Percentiles rank a stretch among this genome's conserved stretches.
These are phyloP conservation scores for Aspergillus nomiae DNA, from an alignment of 2,329 filamentous ascomycete species.

Conservation along the genomic window DNA sequence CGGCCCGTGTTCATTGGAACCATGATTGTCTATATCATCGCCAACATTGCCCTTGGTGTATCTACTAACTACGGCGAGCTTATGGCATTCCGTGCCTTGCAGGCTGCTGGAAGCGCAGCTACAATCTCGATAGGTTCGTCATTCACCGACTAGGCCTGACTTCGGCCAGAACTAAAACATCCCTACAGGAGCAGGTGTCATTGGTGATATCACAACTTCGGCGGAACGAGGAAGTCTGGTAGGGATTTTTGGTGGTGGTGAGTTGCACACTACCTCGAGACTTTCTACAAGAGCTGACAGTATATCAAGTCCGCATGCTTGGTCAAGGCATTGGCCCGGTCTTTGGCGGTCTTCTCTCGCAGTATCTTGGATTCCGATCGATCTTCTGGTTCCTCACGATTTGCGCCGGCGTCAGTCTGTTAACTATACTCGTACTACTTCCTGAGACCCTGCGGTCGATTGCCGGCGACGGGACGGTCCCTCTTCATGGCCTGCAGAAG, in stretches of 20 bases:
- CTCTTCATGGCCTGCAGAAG: background rate
- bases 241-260: conserved; percentile 18
- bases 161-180: background rate
- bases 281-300: background rate
- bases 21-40: conserved; percentile 50
- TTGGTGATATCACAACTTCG: conserved; percentile 43
- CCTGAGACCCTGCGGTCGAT: background rate
- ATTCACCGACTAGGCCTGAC: background rate
- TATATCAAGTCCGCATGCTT: background rate
- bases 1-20: conserved; percentile 49
- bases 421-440: background rate
- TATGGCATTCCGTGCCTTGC: conserved; percentile 9
- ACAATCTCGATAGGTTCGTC: conserved; percentile 25
- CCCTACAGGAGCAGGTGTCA: conserved; percentile 32
- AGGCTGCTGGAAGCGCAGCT: conserved; percentile 10
- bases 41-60: conserved; percentile 49
- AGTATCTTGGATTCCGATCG: background rate
- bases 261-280: background rate
- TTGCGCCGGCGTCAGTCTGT: background rate
- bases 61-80: conserved; percentile 11
- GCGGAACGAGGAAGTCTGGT: conserved; percentile 44
- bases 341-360: background rate
- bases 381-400: background rate
- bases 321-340: background rate
- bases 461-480: background rate